phyloP scores from a whole-genome alignment of 78 protist genomes.

The Salpingoeca rosetta region DNA sequence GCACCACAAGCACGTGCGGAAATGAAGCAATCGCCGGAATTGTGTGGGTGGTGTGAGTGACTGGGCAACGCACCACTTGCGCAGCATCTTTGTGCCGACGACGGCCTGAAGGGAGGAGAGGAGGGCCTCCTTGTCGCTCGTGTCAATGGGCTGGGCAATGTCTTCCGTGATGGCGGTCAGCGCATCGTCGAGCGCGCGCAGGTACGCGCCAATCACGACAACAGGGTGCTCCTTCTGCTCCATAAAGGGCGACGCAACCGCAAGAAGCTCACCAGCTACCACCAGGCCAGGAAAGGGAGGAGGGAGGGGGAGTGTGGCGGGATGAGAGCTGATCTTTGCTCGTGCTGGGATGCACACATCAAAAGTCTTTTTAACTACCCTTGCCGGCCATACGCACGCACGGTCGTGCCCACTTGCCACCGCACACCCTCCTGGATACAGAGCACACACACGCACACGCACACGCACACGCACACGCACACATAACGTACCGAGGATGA shows the following conservation, averaged over 20 bases:
- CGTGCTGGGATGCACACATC: too few species aligned
- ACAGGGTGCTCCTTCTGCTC: constrained; percentile 74
- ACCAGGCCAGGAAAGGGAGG: not conserved
- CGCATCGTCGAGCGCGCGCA: constrained; percentile 63
- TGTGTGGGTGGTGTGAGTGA: too few species aligned
- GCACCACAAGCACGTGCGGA: too few species aligned
- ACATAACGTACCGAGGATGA: constrained; percentile 67
- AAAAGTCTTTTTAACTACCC: too few species aligned
- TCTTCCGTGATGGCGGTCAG: constrained; percentile 39
- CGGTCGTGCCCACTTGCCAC: too few species aligned
- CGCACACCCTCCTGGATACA: too few species aligned
- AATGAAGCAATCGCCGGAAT: too few species aligned
- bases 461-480: too few species aligned
- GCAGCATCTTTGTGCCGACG: constrained; percentile 80
- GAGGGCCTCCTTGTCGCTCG: constrained; percentile 70
- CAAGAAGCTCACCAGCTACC: constrained; percentile 80
- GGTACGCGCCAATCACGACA: constrained; percentile 70
- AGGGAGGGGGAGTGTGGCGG: too few species aligned
- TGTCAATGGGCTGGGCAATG: constrained; percentile 47
- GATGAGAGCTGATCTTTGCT: too few species aligned
- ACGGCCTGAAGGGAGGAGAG: constrained; percentile 62
- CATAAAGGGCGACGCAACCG: constrained; percentile 24
- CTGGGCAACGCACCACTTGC: constrained; percentile 28
- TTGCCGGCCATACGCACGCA: too few species aligned
- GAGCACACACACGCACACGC: too few species aligned